phyloP scores from a whole-genome alignment of 306 rosid species.

The Quercus engelmannii region DNA sequence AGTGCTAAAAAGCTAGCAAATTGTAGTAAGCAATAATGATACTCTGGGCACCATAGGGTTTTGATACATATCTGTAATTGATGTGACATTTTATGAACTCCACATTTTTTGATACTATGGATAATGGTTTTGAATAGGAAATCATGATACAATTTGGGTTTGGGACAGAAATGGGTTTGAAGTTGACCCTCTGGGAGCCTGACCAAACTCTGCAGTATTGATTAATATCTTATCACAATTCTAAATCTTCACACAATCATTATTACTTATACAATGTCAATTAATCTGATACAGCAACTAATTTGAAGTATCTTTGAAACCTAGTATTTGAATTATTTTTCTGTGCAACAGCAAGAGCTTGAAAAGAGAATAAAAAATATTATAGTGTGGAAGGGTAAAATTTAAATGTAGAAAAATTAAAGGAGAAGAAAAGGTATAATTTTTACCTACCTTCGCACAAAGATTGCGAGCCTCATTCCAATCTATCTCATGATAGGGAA shows the following conservation, averaged over 20 bases:
- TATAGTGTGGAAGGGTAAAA: neutral
- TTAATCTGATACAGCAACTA: neutral
- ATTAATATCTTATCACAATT: too few species aligned
- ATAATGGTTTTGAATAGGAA: too few species aligned
- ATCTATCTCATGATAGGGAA: constrained; percentile 71
- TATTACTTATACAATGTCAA: too few species aligned
- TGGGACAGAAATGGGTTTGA: too few species aligned
- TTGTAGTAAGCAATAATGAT: neutral
- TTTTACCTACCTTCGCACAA: constrained; percentile 79
- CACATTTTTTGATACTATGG: too few species aligned
- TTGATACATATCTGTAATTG: neutral
- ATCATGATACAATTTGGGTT: too few species aligned
- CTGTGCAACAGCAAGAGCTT: neutral
- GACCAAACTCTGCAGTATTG: too few species aligned
- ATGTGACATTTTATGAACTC: neutral
- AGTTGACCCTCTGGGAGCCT: too few species aligned
- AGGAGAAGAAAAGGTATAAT: too few species aligned
- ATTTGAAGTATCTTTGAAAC: too few species aligned
- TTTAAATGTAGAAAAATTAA: neutral
- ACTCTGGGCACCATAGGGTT: neutral
- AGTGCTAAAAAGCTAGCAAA: neutral
- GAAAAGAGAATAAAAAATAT: neutral
- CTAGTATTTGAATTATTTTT: neutral
- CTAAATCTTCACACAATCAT: too few species aligned
- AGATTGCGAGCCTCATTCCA: constrained; percentile 75